Percentiles rank a stretch among this genome's conserved stretches.
These are phyloP conservation scores for Bassia scoparia DNA, from an alignment of 148 eudicot species.

Conservation along the genomic window DNA sequence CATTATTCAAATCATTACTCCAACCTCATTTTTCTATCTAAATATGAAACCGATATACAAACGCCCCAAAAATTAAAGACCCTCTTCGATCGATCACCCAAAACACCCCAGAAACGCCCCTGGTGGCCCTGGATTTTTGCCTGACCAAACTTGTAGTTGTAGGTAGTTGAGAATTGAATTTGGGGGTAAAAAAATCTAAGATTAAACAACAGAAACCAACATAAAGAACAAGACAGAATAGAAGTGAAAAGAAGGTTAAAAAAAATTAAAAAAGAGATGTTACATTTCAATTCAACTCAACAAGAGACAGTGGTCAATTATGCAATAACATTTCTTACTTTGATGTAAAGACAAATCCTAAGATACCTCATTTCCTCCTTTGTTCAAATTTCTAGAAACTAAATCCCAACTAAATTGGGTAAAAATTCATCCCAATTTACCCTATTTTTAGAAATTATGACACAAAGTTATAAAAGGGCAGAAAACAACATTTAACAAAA, in stretches of 20 bases:
- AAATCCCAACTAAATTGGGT: conserved; percentile 15
- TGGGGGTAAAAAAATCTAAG: conserved; percentile 3
- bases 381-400: conserved; percentile 29
- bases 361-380: conserved; percentile 31
- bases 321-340: conserved; percentile 12
- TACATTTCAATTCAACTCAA: not conserved
- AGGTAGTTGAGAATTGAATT: conserved; percentile 23
- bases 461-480: conserved; percentile 12
- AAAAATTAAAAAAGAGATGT: not conserved
- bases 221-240: conserved; percentile 23
- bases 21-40: too few relatives aligned
- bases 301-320: not conserved
- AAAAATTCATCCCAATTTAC: conserved; percentile 15
- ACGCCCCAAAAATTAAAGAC: too few relatives aligned
- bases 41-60: too few relatives aligned
- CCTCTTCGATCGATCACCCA: too few relatives aligned
- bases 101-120: too few relatives aligned
- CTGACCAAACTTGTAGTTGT: not conserved
- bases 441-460: conserved; percentile 13
- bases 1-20: too few relatives aligned
- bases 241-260: conserved; percentile 4
- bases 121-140: too few relatives aligned
- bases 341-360: conserved; percentile 38
- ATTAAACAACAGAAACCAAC: conserved; percentile 16
- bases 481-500: conserved; percentile 30